phyloP scores from a whole-genome alignment of 1,284 basidiomycete species.

The Entoloma clypeatum region DNA sequence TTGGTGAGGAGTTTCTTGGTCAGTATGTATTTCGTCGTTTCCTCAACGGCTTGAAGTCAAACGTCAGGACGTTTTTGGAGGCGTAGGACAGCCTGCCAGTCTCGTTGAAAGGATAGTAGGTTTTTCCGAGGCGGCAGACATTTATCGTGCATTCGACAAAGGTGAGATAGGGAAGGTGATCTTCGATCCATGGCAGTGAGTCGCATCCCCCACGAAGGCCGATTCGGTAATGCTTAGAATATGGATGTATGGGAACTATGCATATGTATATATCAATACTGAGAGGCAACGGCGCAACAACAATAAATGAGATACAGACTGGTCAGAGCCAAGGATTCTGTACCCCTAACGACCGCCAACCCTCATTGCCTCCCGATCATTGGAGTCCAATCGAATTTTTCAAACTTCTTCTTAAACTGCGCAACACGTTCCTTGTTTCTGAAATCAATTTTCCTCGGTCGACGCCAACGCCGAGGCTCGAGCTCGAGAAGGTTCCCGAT shows the following conservation, averaged over 20 bases:
- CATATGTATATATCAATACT: too few relatives aligned
- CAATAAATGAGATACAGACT: too few relatives aligned
- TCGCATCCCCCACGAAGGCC: too few relatives aligned
- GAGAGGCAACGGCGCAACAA: too few relatives aligned
- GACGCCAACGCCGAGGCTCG: constrained; percentile 84
- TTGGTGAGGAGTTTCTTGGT: constrained; percentile 35
- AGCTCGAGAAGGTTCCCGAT: constrained; percentile 89
- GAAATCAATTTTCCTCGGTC: constrained; percentile 73
- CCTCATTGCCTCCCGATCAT: constrained; percentile 49
- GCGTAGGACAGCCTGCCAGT: constrained; percentile 52
- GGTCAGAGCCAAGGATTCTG: too few relatives aligned
- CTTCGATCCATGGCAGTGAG: constrained; percentile 64
- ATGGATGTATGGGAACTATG: too few relatives aligned
- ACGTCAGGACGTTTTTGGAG: constrained; percentile 66
- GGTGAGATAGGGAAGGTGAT: constrained; percentile 69
- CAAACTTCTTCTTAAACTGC: constrained; percentile 65
- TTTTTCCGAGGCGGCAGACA: constrained; percentile 51
- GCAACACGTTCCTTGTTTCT: constrained; percentile 68
- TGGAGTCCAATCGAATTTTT: constrained; percentile 76
- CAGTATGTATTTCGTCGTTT: neutral
- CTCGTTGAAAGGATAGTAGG: constrained; percentile 63
- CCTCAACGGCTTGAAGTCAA: constrained; percentile 35
- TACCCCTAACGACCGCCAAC: too few relatives aligned
- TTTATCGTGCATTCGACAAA: constrained; percentile 65
- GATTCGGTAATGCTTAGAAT: too few relatives aligned